Evolutionary conservation across 345 rosid genomes (phyloP), one percentile per base, ranked within the genome.

Genomic region (Eucalyptus marginata): DNA sequence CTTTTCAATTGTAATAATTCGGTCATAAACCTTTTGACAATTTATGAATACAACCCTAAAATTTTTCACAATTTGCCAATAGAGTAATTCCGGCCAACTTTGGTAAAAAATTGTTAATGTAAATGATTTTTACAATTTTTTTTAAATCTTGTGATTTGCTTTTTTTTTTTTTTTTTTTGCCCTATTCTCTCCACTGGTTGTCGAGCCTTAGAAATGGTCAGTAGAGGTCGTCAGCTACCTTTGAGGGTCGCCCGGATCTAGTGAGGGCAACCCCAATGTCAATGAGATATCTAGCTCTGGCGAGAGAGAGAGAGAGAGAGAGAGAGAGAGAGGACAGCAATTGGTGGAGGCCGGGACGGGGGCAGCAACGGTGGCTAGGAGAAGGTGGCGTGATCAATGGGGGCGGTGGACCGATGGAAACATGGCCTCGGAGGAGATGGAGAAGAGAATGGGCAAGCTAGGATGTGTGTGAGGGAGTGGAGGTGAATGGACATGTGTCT

Each of bases 21-120:
- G 3, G 2, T 68, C 3, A 1, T 16, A 5, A 33, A 68, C 2
- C 3, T 62, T 13, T 13, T 62, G 3, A 62, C 3, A 13, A 68
- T 16, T 18, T 8, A 20, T 4, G 2, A 17, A 68, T 33, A 12
- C 18, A 36, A 10, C 1, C 11, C n/a, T 25, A 24, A 25, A 25
- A 0, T 5, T 68, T 7, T 64, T n/a, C 1, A n/a, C 0, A 0
- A 68, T 31, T 18, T 4, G 44, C 2, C 24, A 33, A 68, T 33
- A 11, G 20, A 33, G 5, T 36, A 0, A 0, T 31, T 64, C 1
- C 2, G 1, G 6, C 2, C 33, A 66, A 66, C 8, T 66, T 66
- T 66, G 22, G 1, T n/a, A 0, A 0, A 1, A 31, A 66, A 66
- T 31, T 18, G 1, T 8, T 8, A 10, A 31, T 2, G 22, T 66